These are phyloP conservation scores for Heterobasidion occidentale DNA, from an alignment of 1,284 basidiomycete species.

Conservation along the genomic window DNA sequence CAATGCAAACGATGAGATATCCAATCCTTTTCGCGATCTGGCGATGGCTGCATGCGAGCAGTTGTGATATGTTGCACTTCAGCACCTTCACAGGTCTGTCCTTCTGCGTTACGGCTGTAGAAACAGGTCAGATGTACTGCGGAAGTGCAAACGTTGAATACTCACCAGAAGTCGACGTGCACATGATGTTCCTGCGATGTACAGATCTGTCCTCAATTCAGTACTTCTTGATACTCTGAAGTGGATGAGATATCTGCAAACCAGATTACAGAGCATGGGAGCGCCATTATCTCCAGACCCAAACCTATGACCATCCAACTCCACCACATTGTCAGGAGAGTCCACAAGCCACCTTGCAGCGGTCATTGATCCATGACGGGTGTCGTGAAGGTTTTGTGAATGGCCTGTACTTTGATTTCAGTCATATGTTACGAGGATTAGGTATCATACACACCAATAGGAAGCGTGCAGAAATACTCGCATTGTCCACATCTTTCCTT, in stretches of 20 bases:
- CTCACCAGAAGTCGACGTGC: conserved; percentile 43
- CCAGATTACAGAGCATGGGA: conserved; percentile 55
- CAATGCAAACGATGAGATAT: conserved; percentile 50
- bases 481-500: conserved; percentile 47
- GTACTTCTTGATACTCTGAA: background rate
- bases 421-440: background rate
- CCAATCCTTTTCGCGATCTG: conserved; percentile 40
- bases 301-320: conserved; percentile 49
- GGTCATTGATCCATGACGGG: conserved; percentile 58
- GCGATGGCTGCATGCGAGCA: conserved; percentile 34
- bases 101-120: conserved; percentile 29
- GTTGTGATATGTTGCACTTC: conserved; percentile 38
- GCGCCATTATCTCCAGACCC: conserved; percentile 51
- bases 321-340: conserved; percentile 38
- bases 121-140: background rate
- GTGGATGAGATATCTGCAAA: conserved; percentile 25
- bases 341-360: conserved; percentile 48
- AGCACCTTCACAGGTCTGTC: conserved; percentile 27
- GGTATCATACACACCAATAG: conserved; percentile 31
- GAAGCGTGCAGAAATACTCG: conserved; percentile 51
- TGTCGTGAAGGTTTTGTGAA: conserved; percentile 52
- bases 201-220: background rate
- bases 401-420: conserved; percentile 35
- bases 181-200: conserved; percentile 42
- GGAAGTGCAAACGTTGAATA: background rate